These are phyloP conservation scores for Talaromyces sp. DNA, from an alignment of 2,329 filamentous ascomycete genomes.

Conservation along the genomic window DNA sequence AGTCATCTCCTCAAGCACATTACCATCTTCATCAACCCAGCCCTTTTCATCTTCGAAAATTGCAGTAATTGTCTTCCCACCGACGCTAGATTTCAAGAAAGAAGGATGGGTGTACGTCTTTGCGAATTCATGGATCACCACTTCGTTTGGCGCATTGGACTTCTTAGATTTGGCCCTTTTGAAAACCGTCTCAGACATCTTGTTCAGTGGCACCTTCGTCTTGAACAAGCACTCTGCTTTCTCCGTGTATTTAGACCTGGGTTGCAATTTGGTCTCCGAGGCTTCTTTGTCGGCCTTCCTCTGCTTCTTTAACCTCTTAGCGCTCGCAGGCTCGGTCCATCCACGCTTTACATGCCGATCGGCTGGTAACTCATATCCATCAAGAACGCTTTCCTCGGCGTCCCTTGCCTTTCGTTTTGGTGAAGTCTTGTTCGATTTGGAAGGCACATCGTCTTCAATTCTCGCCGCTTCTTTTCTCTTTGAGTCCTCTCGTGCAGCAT, in stretches of 20 bases:
- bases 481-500: conserved; percentile 69
- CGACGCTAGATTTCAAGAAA: conserved; percentile 63
- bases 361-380: conserved; percentile 67
- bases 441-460: conserved; percentile 25
- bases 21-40: conserved; percentile 78
- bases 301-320: conserved; percentile 42
- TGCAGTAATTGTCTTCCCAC: conserved; percentile 47
- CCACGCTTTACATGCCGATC: conserved; percentile 81
- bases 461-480: conserved; percentile 33
- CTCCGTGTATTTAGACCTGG: conserved; percentile 75
- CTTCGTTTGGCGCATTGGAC: conserved; percentile 58
- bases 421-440: conserved; percentile 7
- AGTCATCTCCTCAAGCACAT: conserved; percentile 54
- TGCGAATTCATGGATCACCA: conserved; percentile 82
- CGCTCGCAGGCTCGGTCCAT: conserved; percentile 68
- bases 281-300: conserved; percentile 52
- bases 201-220: conserved; percentile 66
- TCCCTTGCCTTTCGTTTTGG: conserved; percentile 47
- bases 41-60: conserved; percentile 80
- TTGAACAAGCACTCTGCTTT: conserved; percentile 81
- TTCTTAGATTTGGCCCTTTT: conserved; percentile 54
- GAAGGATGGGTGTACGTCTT: conserved; percentile 77
- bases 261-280: conserved; percentile 54
- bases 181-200: conserved; percentile 28
- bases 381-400: conserved; percentile 54